These are phyloP conservation scores for Tricholoma sp. DNA, from an alignment of 768 basidiomycete genomes.

Conservation along the genomic window DNA sequence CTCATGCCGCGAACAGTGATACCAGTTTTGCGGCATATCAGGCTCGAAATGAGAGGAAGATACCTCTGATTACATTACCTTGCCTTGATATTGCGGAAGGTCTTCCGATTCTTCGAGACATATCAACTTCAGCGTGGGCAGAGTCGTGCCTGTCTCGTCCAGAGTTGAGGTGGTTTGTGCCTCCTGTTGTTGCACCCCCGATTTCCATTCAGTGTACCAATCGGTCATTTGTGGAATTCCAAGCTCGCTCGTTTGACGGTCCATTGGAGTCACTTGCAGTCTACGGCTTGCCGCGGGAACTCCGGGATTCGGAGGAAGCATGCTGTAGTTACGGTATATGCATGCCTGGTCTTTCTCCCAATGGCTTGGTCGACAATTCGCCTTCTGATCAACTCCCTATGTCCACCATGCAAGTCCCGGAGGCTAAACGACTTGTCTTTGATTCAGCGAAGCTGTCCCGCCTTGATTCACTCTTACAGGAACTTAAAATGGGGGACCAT, in stretches of 20 bases:
- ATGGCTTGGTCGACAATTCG: slow-evolving; percentile 66
- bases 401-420: slow-evolving; percentile 88
- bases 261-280: slow-evolving; percentile 72
- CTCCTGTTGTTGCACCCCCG: slow-evolving; percentile 81
- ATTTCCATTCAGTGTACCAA: slow-evolving; percentile 69
- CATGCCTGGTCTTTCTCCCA: slow-evolving; percentile 56
- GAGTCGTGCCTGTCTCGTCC: slow-evolving; percentile 79
- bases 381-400: slow-evolving; percentile 70
- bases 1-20: slow-evolving; percentile 38
- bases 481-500: slow-evolving; percentile 90
- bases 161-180: slow-evolving; percentile 79
- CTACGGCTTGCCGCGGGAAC: slow-evolving; percentile 74
- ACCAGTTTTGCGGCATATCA: slow-evolving; percentile 41
- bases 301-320: slow-evolving; percentile 54
- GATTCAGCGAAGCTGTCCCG: slow-evolving; percentile 96
- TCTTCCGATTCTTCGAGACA: slow-evolving; percentile 53
- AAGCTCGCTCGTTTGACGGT: slow-evolving; percentile 55
- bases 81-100: slow-evolving; percentile 32
- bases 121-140: slow-evolving; percentile 59
- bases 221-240: slow-evolving; percentile 73
- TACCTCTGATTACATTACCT: slow-evolving; percentile 26
- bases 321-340: slow-evolving; percentile 40
- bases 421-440: slow-evolving; percentile 90
- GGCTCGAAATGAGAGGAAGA: slow-evolving; percentile 23
- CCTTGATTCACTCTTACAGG: slow-evolving; percentile 83